Evolutionary conservation across 2,329 filamentous ascomycete species (phyloP), one percentile per base, ranked within the genome.

Genomic region (Penicillium sp.): DNA sequence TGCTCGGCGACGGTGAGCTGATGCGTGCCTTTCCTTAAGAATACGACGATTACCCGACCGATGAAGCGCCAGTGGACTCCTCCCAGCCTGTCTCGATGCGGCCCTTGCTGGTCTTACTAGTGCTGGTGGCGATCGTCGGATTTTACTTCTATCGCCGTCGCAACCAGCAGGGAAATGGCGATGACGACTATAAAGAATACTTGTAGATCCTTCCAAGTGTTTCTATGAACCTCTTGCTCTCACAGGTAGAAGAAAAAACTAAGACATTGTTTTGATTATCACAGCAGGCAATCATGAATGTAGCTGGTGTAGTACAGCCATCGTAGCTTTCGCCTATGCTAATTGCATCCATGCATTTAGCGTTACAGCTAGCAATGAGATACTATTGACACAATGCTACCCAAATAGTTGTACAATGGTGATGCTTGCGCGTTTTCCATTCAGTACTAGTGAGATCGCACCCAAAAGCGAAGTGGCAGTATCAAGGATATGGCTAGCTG

Each of bases 1-100:
- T 70, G 55, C 61, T 61, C 53, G 61, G 50, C 49, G 58, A 60
- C 55, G 35, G 65, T 61, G 63, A 66, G 67, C 72, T 73, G 72
- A 74, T 72, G 53, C 35, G 57, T 67, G 63, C 61, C 61, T 61
- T 60, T 58, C 60, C 15, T 56, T 59, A 64, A 66, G 63, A 62
- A 56, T 55, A 51, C 57, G 57, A 55, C 54, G 58, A 60, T 46
- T 33, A 56, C 31, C 25, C 42, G 45, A 44, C 52, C 27, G 47
- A 58, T 35, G 46, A 56, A 42, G 47, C 31, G 31, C 49, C 62
- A 46, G 15, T 41, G 43, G 49, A 49, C 29, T 23, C 48, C 46
- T 41, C 54, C 18, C 15, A 58, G 42, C 58, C 54, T 37, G 54
- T 56, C 35, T 59, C 55, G 49, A 50, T 66, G 43, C 58, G 59